These are phyloP conservation scores for Hanseniaspora gamundiae DNA, from an alignment of 1,139 yeast genomes.

Conservation along the genomic window DNA sequence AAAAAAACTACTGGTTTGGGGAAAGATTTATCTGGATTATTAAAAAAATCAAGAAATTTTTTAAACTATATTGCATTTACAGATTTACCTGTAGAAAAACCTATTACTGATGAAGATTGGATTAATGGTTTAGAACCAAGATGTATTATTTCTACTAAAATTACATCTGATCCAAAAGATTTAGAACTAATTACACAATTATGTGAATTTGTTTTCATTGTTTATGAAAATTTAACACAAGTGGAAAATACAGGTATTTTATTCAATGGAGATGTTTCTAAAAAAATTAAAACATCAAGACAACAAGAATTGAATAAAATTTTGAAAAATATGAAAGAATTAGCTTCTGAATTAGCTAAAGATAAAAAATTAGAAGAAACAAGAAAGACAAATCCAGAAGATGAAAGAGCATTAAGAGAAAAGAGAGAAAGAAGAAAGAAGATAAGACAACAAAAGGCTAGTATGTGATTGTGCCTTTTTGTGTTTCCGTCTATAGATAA, in stretches of 20 bases:
- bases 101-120: constrained; percentile 32
- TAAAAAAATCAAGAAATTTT: constrained; percentile 38
- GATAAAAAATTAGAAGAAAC: constrained; percentile 58
- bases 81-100: constrained; percentile 66
- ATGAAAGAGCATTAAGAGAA: not conserved
- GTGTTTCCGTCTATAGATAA: too few relatives aligned
- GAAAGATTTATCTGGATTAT: constrained; percentile 26
- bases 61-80: constrained; percentile 66
- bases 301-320: constrained; percentile 27
- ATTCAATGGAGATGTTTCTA: constrained; percentile 47
- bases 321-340: constrained; percentile 46
- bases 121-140: constrained; percentile 45
- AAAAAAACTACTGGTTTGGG: constrained; percentile 27
- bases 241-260: constrained; percentile 19
- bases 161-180: constrained; percentile 16
- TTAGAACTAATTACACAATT: constrained; percentile 21
- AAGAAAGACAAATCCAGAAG: constrained; percentile 30
- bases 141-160: constrained; percentile 19
- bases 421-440: constrained; percentile 3
- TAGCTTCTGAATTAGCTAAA: constrained; percentile 55
- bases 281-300: constrained; percentile 55
- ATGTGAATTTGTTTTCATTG: constrained; percentile 23
- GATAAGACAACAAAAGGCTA: not conserved
- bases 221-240: constrained; percentile 32
- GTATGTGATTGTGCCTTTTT: not conserved